Base-by-base conservation (phyloP, 768 basidiomycete genomes). In the Tremella mesenterica region DNA sequence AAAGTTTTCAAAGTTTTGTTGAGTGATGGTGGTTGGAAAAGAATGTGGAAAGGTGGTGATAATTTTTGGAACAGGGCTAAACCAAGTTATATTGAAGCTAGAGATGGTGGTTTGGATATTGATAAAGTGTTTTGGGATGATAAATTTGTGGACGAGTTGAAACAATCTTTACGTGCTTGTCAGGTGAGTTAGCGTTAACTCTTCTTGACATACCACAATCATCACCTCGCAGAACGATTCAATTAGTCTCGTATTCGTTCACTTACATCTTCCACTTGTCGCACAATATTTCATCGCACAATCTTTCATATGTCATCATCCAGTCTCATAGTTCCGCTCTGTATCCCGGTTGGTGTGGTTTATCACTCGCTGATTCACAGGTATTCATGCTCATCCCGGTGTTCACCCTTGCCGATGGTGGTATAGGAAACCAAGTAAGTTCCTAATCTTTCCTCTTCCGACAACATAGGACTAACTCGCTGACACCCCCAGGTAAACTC, bases 101-200 rank as follows among this genome's bases (percentile, higher is more conserved):
- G 50, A n/a, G 51, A 56, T 13, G 69, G 68, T n/a, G 10, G 18
- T 6, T 25, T 69, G 44, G 67, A 69, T 45, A 25, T 38, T 18
- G 48, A 21, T 44, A 50, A 49, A 29, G 48, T 70, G 23, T 54
- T 55, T 39, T 73, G 71, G 72, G 73, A 74, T 57, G 73, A 74
- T 56, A 52, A 59, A 10, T 74, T 74, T 31, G 71, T 73, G n/a
- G 67, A 67, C 25, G 73, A 74, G 50, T 45, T 74, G 52, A 45
- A 58, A 28, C 54, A 68, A 18, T 64, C 70, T 3, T 23, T 71
- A 38, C 46, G 50, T 10, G 74, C 74, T 21, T 72, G 67, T 54
- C 60, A 51, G 20, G n/a, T n/a, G n/a, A n/a, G n/a, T n/a, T n/a
- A n/a, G n/a, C n/a, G n/a, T n/a, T n/a, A n/a, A n/a, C n/a, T n/a